Evolutionary conservation across 805 yeast genomes (phyloP), one percentile per base, ranked within the genome.

Genomic region (Saturnispora zaruensis): DNA sequence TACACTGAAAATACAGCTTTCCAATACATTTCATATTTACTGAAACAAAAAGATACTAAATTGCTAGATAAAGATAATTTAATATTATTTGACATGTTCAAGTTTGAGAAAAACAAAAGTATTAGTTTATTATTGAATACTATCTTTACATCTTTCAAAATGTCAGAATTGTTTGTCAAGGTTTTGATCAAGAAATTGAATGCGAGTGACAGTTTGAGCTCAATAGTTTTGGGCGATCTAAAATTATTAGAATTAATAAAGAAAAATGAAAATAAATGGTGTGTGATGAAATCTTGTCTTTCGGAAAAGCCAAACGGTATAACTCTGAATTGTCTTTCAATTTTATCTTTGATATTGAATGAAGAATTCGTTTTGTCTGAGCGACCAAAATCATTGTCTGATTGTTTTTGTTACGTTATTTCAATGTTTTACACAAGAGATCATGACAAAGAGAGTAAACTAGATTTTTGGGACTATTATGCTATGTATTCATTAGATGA

Each of bases 61-160:
- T 9, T 7, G 4, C 36, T 48, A 13, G 37, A 42, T 25, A 36
- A 42, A n/a, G 26, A 32, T 13, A 47, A 51, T 45, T 41, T 48
- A 18, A 44, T 48, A 13, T 41, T 51, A 6, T 30, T 48, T n/a
- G 54, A 48, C 33, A 25, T 48, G 26, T 48, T 51, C 24, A 51
- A 49, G 25, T 51, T 48, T 16, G 33, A 34, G 21, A 9, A 34
- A 6, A 44, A 41, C 14, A 2, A 16, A 1, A 41, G 30, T 21
- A 44, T 51, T 5, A 32, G 20, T 3, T 13, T 13, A 6, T 23
- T 26, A 21, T 46, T 54, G n/a, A 8, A 5, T 2, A n/a, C 38
- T 9, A 47, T 51, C 18, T 50, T 54, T 23, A 16, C 41, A 13
- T 30, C 25, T 23, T 49, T 24, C 21, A 24, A 18, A 40, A 40